These are phyloP conservation scores for Citrullus colocynthis DNA, from an alignment of 306 rosid genomes.

Conservation along the genomic window DNA sequence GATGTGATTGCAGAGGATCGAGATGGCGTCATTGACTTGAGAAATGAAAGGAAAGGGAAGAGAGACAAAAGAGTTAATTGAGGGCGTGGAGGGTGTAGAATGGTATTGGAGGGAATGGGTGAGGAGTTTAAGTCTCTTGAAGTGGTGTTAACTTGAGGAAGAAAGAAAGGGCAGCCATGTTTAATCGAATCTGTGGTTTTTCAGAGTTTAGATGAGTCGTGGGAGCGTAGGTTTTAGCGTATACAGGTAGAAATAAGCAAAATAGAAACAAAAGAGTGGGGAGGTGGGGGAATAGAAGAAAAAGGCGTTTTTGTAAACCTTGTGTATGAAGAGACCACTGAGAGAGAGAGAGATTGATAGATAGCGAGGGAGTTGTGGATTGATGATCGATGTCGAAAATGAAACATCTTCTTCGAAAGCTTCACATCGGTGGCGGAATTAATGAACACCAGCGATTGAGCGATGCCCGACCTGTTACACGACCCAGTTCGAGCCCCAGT, in stretches of 20 bases:
- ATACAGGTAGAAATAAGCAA: not conserved
- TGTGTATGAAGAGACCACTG: not conserved
- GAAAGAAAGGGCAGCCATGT: constrained; percentile 41
- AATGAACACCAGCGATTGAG: constrained; percentile 45
- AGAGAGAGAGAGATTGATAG: not conserved
- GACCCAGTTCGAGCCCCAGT: constrained; percentile 18
- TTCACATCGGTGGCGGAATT: constrained; percentile 89
- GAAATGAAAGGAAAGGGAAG: not conserved
- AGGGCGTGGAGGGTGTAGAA: not conserved
- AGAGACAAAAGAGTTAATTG: not conserved
- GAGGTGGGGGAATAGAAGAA: not conserved
- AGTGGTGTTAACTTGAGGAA: constrained; percentile 40
- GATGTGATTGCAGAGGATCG: not conserved
- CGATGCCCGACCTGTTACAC: constrained; percentile 18
- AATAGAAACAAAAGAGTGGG: not conserved
- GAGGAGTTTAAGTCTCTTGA: constrained; percentile 25
- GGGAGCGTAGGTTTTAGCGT: constrained; percentile 31
- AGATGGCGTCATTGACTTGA: constrained; percentile 14
- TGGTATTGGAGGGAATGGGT: constrained; percentile 47
- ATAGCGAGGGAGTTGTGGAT: not conserved
- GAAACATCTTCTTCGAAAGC: constrained; percentile 92
- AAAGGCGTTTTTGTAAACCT: not conserved
- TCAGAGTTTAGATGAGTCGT: not conserved
- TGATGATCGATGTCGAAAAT: constrained; percentile 86
- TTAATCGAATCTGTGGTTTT: constrained; percentile 34